A percentile compares a stretch with the other conserved stretches of the same genome.
These are phyloP conservation scores for Grigorovia yakushimaensis DNA, from an alignment of 805 yeast genomes.

Conservation along the genomic window DNA sequence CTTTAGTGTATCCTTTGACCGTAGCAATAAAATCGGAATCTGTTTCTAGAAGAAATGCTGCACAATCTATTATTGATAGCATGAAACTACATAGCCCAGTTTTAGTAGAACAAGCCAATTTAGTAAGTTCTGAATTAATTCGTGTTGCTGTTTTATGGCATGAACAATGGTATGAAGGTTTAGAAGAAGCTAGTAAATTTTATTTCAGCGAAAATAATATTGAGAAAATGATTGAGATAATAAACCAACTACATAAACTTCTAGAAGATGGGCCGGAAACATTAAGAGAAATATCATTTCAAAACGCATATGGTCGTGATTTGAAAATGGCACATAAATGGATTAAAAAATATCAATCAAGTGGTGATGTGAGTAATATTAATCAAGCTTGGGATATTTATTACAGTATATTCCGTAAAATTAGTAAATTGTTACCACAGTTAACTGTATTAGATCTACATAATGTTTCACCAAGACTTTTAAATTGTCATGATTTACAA, in stretches of 20 bases:
- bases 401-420: conserved; percentile 85
- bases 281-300: conserved; percentile 83
- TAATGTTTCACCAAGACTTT: conserved; percentile 84
- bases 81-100: conserved; percentile 81
- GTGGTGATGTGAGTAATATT: conserved; percentile 77
- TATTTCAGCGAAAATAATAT: conserved; percentile 92
- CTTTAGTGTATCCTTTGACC: conserved; percentile 86
- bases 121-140: conserved; percentile 88
- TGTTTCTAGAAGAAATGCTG: conserved; percentile 81
- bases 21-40: conserved; percentile 95
- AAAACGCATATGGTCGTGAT: conserved; percentile 89
- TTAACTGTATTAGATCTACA: conserved; percentile 78
- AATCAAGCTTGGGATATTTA: conserved; percentile 98
- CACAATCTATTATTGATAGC: conserved; percentile 79
- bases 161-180: conserved; percentile 95
- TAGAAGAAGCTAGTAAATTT: conserved; percentile 90
- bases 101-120: conserved; percentile 83
- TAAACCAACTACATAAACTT: conserved; percentile 83
- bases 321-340: conserved; percentile 87
- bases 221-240: conserved; percentile 84
- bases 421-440: conserved; percentile 82
- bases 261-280: conserved; percentile 86
- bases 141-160: conserved; percentile 96
- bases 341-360: conserved; percentile 75
- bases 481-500: conserved; percentile 68